Evolutionary conservation across 2,329 filamentous ascomycete species (phyloP).

Genomic region (Simplicillium aogashimaense): DNA sequence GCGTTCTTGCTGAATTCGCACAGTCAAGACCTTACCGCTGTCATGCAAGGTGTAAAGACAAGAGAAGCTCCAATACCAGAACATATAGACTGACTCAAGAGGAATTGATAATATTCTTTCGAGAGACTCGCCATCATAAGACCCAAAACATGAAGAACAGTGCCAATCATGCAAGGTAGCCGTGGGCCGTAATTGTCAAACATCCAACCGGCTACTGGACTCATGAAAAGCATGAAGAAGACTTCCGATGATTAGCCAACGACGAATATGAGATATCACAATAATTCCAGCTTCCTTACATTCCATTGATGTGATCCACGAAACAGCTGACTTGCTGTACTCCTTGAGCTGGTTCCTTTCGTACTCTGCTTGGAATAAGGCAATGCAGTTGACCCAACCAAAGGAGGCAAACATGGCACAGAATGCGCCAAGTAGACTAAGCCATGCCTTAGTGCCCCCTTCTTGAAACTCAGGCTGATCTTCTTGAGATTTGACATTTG

Average conservation of each 20-base stretch:
- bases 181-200: conserved; percentile 51
- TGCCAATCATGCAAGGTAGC: conserved; percentile 35
- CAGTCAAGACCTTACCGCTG: conserved; percentile 1
- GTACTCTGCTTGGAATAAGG: conserved; percentile 42
- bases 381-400: conserved; percentile 19
- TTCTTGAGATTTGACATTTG: background rate
- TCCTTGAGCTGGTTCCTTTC: conserved; percentile 27
- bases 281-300: no score
- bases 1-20: no score
- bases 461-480: conserved; percentile 2
- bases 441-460: conserved; percentile 7
- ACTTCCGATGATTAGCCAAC: conserved; percentile 6
- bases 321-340: conserved; percentile 32
- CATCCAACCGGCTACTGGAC: conserved; percentile 22
- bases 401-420: conserved; percentile 12
- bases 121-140: conserved; percentile 47
- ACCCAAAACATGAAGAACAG: conserved; percentile 42
- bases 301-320: conserved; percentile 41
- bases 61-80: background rate
- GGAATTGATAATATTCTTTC: conserved; percentile 18
- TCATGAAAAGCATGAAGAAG: conserved; percentile 29
- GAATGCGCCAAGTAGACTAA: conserved; percentile 5
- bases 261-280: no score
- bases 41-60: background rate
- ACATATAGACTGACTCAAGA: conserved; percentile 9